A percentile compares a stretch with the other conserved stretches of the same genome.
These are phyloP conservation scores for Tuber calosporum DNA, from an alignment of 495 filamentous ascomycete genomes.

Conservation along the genomic window DNA sequence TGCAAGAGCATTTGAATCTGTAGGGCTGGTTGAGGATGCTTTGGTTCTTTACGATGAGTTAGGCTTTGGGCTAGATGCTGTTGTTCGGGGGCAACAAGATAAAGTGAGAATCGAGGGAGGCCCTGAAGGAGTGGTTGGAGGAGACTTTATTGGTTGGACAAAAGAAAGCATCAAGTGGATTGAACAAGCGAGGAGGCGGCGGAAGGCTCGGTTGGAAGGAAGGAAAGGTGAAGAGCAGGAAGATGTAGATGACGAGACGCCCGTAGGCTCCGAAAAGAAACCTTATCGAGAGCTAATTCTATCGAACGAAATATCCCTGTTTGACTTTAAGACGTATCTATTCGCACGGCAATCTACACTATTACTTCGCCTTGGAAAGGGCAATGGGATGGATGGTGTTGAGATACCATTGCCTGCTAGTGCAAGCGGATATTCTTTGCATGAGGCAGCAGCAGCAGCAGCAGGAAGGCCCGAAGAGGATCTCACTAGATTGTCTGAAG, in stretches of 20 bases:
- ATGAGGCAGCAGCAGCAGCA: constrained; percentile 26
- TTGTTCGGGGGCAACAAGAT: constrained; percentile 64
- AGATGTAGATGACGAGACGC: constrained; percentile 49
- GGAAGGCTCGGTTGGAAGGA: constrained; percentile 23
- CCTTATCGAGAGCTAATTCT: constrained; percentile 86
- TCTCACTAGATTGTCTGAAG: constrained; percentile 66
- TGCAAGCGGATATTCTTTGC: constrained; percentile 33
- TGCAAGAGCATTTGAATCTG: constrained; percentile 87
- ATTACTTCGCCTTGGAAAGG: constrained; percentile 73
- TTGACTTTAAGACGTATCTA: constrained; percentile 91
- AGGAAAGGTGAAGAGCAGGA: constrained; percentile 21
- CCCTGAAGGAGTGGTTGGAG: constrained; percentile 32
- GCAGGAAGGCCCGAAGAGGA: constrained; percentile 53
- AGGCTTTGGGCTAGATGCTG: constrained; percentile 70
- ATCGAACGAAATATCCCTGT: constrained; percentile 92
- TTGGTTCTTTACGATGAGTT: constrained; percentile 89
- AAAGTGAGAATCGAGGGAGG: constrained; percentile 22
- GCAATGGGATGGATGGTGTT: constrained; percentile 29
- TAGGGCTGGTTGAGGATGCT: constrained; percentile 91
- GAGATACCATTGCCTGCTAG: background rate
- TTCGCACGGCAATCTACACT: constrained; percentile 83
- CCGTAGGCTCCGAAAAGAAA: constrained; percentile 67
- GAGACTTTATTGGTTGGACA: constrained; percentile 39
- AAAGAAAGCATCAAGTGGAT: constrained; percentile 42
- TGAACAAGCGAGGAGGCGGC: constrained; percentile 36